These are phyloP conservation scores for Spizellomyces punctatus DNA, from an alignment of 192 early-diverging fungal genomes.

Conservation along the genomic window DNA sequence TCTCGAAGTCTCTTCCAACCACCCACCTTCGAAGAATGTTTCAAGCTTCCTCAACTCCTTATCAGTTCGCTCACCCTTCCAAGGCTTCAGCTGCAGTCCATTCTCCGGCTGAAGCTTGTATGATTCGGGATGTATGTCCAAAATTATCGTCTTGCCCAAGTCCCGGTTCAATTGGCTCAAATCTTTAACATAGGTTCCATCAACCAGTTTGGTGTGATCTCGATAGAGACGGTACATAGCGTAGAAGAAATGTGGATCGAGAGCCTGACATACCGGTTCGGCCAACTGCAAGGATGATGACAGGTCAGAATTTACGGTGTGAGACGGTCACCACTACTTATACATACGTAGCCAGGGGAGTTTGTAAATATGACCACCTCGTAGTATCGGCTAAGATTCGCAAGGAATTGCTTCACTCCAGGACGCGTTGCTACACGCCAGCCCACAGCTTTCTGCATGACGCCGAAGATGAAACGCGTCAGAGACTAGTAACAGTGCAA, in stretches of 20 bases:
- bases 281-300: slow-evolving; percentile 61
- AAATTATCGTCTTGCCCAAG: slow-evolving; percentile 86
- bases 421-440: slow-evolving; percentile 97
- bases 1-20: neutral
- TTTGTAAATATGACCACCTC: slow-evolving; percentile 97
- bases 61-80: slow-evolving; percentile 82
- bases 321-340: neutral
- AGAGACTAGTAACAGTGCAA: neutral
- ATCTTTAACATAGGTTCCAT: slow-evolving; percentile 83
- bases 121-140: slow-evolving; percentile 88
- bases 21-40: slow-evolving; percentile 87
- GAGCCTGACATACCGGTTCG: slow-evolving; percentile 78
- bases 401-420: slow-evolving; percentile 92
- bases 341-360: slow-evolving; percentile 74
- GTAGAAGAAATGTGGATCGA: slow-evolving; percentile 86
- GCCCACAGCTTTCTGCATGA: slow-evolving; percentile 80
- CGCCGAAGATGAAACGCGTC: neutral
- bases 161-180: slow-evolving; percentile 92
- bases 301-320: neutral
- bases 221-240: slow-evolving; percentile 88
- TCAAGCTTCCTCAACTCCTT: slow-evolving; percentile 80
- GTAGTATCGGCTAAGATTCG: slow-evolving; percentile 86
- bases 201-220: slow-evolving; percentile 85
- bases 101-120: slow-evolving; percentile 92
- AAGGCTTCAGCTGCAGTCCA: slow-evolving; percentile 79